Base-by-base conservation (phyloP, 257 asterid species). In the Jacaranda mimosifolia region DNA sequence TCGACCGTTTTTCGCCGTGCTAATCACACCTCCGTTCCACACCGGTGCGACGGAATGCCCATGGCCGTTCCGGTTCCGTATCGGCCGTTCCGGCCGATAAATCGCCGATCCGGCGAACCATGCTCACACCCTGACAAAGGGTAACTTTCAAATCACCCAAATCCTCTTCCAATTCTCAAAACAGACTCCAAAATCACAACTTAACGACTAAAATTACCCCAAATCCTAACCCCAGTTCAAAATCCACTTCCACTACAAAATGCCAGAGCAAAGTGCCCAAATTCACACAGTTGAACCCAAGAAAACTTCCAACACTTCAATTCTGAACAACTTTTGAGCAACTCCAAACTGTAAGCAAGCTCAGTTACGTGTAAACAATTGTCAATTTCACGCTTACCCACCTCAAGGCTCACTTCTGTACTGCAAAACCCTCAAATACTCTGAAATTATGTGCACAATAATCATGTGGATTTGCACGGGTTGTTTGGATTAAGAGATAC, bases 381-480 rank as follows among this genome's bases (percentile, higher is more conserved):
- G 39, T 40, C 40, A 56, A 7, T 26, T 55, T 21, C 76, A 72
- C 12, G n/a, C 55, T 56, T 12, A 56, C 65, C 51, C 55, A 40
- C 19, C 19, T 53, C 19, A 71, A 55, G 49, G 19, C 17, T 55
- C 67, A 56, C 53, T 55, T 8, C 55, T 72, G 9, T 42, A 55
- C 53, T 4, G 21, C 19, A 56, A 75, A 26, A 26, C 32, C 32
- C 32, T 26, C 32, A 26, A 26, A 26, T 26, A 26, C 32, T 26
- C 32, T 26, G 2, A 26, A 26, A 26, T 26, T 26, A 26, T 26
- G 32, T 26, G 32, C 32, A 26, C 32, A 80, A 53, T 68, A 65
- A 66, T 5, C 3, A 64, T n/a, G 56, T 66, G 92, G 92, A 88
- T 86, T 90, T 82, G 81, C 80, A 56, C 70, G 7, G 68, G 39